A percentile compares a stretch with the other conserved stretches of the same genome.
phyloP scores from a whole-genome alignment of 805 yeast genomes.

The Grigorovia humatica region DNA sequence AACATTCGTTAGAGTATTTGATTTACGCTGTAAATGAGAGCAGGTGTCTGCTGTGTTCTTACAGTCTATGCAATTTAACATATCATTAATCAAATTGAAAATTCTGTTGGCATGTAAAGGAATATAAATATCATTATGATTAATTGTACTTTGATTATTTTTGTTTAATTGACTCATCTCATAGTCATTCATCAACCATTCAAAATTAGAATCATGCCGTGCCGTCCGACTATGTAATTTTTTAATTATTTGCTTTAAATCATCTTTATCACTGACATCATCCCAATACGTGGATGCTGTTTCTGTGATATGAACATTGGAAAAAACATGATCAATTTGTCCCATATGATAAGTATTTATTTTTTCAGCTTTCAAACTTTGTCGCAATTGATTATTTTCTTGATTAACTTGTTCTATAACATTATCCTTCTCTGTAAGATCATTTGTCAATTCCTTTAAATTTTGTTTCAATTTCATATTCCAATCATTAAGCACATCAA shows the following conservation, averaged over 20 bases:
- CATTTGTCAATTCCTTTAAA: neutral
- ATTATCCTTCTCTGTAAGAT: neutral
- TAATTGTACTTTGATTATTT: neutral
- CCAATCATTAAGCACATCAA: too few species aligned
- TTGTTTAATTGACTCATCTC: neutral
- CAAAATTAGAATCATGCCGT: neutral
- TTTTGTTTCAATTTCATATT: neutral
- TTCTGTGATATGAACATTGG: neutral
- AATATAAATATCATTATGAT: too few species aligned
- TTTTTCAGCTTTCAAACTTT: neutral
- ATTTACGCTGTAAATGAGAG: neutral
- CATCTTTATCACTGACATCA: neutral
- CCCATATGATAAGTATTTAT: neutral
- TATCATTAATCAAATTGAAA: neutral
- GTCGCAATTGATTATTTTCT: neutral
- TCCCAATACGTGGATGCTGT: neutral
- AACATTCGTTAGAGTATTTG: neutral
- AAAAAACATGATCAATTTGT: neutral
- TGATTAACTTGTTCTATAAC: neutral
- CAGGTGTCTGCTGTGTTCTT: too few species aligned
- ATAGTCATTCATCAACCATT: neutral
- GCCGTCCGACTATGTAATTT: neutral
- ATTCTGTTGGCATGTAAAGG: neutral
- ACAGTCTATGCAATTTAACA: neutral
- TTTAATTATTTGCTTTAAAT: neutral